phyloP scores from a whole-genome alignment of 805 yeast genomes.

The Nakazawaea wickerhamii region DNA sequence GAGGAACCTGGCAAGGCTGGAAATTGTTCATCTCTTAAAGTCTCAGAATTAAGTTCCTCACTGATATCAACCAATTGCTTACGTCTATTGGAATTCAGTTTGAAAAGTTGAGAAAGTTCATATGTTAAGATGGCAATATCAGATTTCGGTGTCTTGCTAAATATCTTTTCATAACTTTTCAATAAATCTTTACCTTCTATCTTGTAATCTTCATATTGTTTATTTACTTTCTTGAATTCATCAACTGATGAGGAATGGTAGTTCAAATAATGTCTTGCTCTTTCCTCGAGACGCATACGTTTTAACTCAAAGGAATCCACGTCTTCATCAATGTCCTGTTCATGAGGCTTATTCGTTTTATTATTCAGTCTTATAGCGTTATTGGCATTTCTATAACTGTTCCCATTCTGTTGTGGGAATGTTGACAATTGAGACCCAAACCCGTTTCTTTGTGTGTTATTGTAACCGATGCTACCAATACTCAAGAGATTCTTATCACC shows the following conservation, averaged over 20 bases:
- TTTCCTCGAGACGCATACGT: constrained; percentile 64
- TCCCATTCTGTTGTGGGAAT: constrained; percentile 27
- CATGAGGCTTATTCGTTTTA: not conserved
- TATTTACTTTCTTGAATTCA: constrained; percentile 45
- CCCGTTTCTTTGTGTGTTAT: constrained; percentile 22
- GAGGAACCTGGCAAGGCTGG: constrained; percentile 40
- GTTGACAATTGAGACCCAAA: constrained; percentile 64
- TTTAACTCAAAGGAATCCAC: constrained; percentile 44
- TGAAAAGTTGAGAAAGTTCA: constrained; percentile 56
- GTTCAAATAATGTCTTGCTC: constrained; percentile 75
- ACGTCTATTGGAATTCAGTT: constrained; percentile 38
- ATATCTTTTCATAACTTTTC: constrained; percentile 41
- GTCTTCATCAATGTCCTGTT: constrained; percentile 16
- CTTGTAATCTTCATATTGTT: constrained; percentile 37
- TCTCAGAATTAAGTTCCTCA: constrained; percentile 21
- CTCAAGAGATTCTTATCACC: constrained; percentile 33
- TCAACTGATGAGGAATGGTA: constrained; percentile 43
- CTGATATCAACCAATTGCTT: constrained; percentile 31
- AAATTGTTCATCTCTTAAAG: constrained; percentile 33
- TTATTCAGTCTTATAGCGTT: constrained; percentile 16
- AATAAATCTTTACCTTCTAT: constrained; percentile 45
- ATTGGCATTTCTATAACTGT: constrained; percentile 16
- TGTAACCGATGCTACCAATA: constrained; percentile 27
- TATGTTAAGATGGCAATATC: constrained; percentile 54
- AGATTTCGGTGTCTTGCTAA: constrained; percentile 32